phyloP scores from a whole-genome alignment of 1,284 basidiomycete species.

The Apiotrichum sp. region DNA sequence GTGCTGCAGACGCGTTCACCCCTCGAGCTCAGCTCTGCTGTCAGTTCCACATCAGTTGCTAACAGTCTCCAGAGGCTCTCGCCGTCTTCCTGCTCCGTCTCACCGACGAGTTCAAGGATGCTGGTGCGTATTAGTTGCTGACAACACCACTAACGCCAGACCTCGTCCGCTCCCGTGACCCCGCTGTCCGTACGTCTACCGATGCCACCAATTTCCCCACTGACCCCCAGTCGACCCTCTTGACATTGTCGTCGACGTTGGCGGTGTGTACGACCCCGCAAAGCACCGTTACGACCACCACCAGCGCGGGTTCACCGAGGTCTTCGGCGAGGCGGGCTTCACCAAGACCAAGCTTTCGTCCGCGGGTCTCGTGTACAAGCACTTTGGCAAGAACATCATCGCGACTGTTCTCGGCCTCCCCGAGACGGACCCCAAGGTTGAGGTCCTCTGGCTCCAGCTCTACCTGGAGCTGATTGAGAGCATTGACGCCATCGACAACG shows the following conservation, averaged over 20 bases:
- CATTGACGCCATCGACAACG: conserved; percentile 92
- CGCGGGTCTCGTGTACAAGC: conserved; percentile 95
- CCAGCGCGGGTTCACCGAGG: conserved; percentile 85
- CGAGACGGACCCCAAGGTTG: conserved; percentile 58
- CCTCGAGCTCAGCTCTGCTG: too few relatives aligned
- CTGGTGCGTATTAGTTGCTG: conserved; percentile 52
- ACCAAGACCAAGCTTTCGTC: conserved; percentile 77
- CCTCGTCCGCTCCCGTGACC: conserved; percentile 75
- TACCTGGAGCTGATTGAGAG: conserved; percentile 92
- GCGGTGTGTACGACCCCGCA: conserved; percentile 78
- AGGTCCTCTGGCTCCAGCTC: conserved; percentile 73
- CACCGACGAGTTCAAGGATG: conserved; percentile 67
- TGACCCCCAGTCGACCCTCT: conserved; percentile 59
- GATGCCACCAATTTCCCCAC: too few relatives aligned
- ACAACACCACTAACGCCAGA: conserved; percentile 47
- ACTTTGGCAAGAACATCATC: conserved; percentile 88
- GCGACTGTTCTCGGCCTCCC: conserved; percentile 57
- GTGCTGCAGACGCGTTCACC: too few relatives aligned
- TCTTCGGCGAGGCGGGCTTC: conserved; percentile 68
- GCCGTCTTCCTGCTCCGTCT: conserved; percentile 68
- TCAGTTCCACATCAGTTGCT: too few relatives aligned
- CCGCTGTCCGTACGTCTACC: conserved; percentile 52
- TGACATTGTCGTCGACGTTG: conserved; percentile 97
- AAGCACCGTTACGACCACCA: conserved; percentile 89
- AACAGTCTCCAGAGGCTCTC: conserved; percentile 29